Evolutionary conservation across 2,329 filamentous ascomycete genomes (phyloP).

Genomic region (Exophiala viscosa): DNA sequence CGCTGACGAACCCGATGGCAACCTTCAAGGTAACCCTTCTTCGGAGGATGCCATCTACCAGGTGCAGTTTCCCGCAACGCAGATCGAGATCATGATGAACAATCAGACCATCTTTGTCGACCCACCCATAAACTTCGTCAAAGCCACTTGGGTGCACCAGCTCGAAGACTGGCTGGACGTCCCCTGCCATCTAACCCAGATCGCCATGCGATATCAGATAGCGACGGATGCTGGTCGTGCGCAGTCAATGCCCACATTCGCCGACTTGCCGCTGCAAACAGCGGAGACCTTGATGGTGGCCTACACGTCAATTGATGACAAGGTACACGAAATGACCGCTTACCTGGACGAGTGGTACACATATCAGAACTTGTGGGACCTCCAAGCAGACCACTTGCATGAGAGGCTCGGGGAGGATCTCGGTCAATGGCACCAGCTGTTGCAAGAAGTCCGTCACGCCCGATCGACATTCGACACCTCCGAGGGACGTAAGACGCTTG

Average conservation of each 20-base stretch:
- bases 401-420: slow-evolving; percentile 87
- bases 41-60: slow-evolving; percentile 30
- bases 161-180: slow-evolving; percentile 91
- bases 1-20: slow-evolving; percentile 28
- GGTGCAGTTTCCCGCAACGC: slow-evolving; percentile 51
- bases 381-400: slow-evolving; percentile 93
- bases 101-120: slow-evolving; percentile 97
- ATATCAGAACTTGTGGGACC: slow-evolving; percentile 97
- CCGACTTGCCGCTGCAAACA: slow-evolving; percentile 78
- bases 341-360: slow-evolving; percentile 99
- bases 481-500: slow-evolving; percentile 87
- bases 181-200: slow-evolving; percentile 86
- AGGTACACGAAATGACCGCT: slow-evolving; percentile 70
- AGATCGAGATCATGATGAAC: slow-evolving; percentile 94
- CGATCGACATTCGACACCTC: slow-evolving; percentile 96
- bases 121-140: slow-evolving; percentile 84
- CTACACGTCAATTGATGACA: slow-evolving; percentile 78
- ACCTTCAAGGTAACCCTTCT: slow-evolving; percentile 24
- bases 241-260: slow-evolving; percentile 70
- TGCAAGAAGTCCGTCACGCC: slow-evolving; percentile 96
- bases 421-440: slow-evolving; percentile 84
- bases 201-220: slow-evolving; percentile 93
- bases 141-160: slow-evolving; percentile 89
- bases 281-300: slow-evolving; percentile 74
- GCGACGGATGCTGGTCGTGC: slow-evolving; percentile 59